Evolutionary conservation across 352 stramenopile species (phyloP).

Genomic region (Globisporangium ultimum): DNA sequence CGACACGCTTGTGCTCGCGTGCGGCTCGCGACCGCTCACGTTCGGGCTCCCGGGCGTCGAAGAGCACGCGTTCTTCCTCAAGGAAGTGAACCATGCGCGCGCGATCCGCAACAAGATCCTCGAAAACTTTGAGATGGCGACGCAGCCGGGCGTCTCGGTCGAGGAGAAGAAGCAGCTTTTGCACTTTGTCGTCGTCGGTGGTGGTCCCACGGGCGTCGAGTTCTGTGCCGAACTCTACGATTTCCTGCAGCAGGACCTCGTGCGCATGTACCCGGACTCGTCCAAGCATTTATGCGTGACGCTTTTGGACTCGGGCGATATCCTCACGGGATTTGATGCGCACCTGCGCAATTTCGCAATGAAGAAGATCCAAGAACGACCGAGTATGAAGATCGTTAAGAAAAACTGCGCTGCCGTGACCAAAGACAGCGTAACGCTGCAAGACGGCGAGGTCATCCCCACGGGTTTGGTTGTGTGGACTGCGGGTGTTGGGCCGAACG

Average conservation of each 20-base stretch:
- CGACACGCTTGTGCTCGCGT: conserved; percentile 93
- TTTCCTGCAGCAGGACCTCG: conserved; percentile 90
- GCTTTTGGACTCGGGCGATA: conserved; percentile 66
- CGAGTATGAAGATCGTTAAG: conserved; percentile 78
- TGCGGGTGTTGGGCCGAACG: conserved; percentile 71
- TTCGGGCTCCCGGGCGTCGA: conserved; percentile 91
- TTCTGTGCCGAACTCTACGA: conserved; percentile 97
- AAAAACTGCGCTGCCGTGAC: conserved; percentile 73
- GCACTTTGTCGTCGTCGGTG: conserved; percentile 97
- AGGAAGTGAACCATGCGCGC: conserved; percentile 94
- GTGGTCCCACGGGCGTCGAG: conserved; percentile 93
- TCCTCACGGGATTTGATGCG: conserved; percentile 69
- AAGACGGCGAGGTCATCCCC: conserved; percentile 54
- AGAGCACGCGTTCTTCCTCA: conserved; percentile 96
- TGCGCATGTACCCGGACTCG: conserved; percentile 68
- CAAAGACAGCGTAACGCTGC: conserved; percentile 55
- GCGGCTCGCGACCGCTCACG: conserved; percentile 93
- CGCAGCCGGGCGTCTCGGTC: conserved; percentile 75
- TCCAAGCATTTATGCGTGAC: conserved; percentile 73
- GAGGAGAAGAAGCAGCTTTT: conserved; percentile 91
- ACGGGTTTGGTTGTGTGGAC: conserved; percentile 76
- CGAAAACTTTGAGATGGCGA: conserved; percentile 94
- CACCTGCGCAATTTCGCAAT: conserved; percentile 69
- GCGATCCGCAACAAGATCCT: conserved; percentile 77
- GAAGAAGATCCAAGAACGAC: conserved; percentile 75